Evolutionary conservation across 73 alveolate species (phyloP).

Genomic region (Paramecium primaurelia): DNA sequence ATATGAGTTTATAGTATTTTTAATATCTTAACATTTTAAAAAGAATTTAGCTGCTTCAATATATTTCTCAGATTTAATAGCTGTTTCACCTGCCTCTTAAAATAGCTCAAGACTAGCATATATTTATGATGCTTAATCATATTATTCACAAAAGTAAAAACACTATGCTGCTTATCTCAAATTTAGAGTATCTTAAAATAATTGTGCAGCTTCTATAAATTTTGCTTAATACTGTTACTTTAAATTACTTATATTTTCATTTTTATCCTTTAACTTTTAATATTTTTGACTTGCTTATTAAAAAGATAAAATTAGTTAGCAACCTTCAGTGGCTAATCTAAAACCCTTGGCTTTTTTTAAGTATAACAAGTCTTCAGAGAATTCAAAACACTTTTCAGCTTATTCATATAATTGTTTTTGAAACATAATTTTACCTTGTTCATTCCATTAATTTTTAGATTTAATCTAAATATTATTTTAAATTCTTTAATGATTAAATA

Average conservation of each 20-base stretch:
- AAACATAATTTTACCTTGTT: constrained; percentile 75
- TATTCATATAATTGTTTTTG: constrained; percentile 73
- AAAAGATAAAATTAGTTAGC: neutral
- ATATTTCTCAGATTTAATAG: constrained; percentile 36
- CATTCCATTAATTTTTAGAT: constrained; percentile 68
- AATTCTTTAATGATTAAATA: neutral
- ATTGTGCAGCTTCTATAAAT: constrained; percentile 59
- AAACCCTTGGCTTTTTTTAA: constrained; percentile 69
- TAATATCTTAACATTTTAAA: constrained; percentile 2
- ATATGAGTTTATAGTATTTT: constrained; percentile 59
- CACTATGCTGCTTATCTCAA: constrained; percentile 79
- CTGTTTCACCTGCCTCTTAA: constrained; percentile 81
- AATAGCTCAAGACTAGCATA: constrained; percentile 52
- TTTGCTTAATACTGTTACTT: neutral
- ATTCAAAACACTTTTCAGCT: constrained; percentile 78
- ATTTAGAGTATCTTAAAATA: constrained; percentile 47
- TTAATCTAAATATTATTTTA: neutral
- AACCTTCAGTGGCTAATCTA: constrained; percentile 64
- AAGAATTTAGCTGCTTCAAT: constrained; percentile 53
- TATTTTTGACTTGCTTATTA: neutral
- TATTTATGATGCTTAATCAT: constrained; percentile 63
- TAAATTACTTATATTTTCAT: neutral
- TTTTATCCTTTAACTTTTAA: neutral
- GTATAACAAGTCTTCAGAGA: constrained; percentile 63
- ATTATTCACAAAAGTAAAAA: constrained; percentile 67